Evolutionary conservation across 2,329 filamentous ascomycete species (phyloP).

Genomic region (Sclerotinia borealis): DNA sequence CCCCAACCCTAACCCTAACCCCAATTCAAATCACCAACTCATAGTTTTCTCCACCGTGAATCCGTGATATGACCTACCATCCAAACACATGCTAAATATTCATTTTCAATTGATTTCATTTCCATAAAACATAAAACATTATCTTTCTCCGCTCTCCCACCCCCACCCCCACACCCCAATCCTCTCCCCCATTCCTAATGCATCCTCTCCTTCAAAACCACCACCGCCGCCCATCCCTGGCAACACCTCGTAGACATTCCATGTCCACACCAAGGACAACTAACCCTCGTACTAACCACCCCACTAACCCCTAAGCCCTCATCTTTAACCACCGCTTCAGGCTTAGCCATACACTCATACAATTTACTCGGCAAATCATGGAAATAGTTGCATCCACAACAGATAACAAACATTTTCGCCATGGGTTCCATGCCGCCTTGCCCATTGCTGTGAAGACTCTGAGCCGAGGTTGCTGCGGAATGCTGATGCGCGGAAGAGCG

Average conservation of each 20-base stretch:
- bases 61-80: neutral
- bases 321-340: constrained; percentile 48
- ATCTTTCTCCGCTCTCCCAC: neutral
- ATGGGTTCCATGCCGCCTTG: constrained; percentile 29
- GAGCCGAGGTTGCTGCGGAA: neutral
- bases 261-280: constrained; percentile 68
- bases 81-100: neutral
- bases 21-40: neutral
- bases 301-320: constrained; percentile 48
- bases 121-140: neutral
- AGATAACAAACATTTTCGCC: constrained; percentile 60
- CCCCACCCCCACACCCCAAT: neutral
- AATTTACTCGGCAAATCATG: constrained; percentile 60
- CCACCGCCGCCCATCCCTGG: constrained; percentile 59
- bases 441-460: constrained; percentile 1
- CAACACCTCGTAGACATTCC: constrained; percentile 65
- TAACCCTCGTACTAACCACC: constrained; percentile 54
- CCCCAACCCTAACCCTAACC: neutral
- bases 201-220: constrained; percentile 59
- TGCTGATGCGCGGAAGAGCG: neutral
- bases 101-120: neutral
- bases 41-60: neutral
- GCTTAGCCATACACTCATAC: constrained; percentile 59
- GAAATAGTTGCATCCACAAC: constrained; percentile 58
- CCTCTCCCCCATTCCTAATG: constrained; percentile 33